These are phyloP conservation scores for Coemansia furcata DNA, from an alignment of 192 early-diverging fungal species.

Conservation along the genomic window DNA sequence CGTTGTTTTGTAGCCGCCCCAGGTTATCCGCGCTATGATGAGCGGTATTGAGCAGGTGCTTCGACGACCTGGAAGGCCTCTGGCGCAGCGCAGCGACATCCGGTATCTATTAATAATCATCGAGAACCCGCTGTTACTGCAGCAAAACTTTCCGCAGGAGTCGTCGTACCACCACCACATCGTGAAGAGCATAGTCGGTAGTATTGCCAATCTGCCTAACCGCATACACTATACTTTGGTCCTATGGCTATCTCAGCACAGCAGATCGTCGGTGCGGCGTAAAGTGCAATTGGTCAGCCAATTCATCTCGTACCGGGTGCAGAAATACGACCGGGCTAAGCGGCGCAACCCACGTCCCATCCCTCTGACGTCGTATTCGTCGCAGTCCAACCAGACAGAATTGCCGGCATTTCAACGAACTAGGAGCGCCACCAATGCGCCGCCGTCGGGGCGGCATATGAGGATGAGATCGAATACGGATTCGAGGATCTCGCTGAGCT, in stretches of 20 bases:
- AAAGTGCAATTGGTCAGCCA: conserved; percentile 80
- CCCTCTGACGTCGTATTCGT: conserved; percentile 37
- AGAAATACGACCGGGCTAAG: conserved; percentile 56
- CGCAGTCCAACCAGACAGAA: conserved; percentile 34
- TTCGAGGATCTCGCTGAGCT: conserved; percentile 35
- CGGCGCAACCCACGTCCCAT: conserved; percentile 4
- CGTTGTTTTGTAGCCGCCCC: conserved; percentile 38
- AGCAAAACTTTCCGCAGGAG: conserved; percentile 74
- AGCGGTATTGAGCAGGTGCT: conserved; percentile 66
- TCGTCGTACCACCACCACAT: conserved; percentile 83
- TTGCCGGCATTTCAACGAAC: conserved; percentile 43
- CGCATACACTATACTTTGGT: conserved; percentile 85
- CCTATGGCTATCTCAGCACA: conserved; percentile 73
- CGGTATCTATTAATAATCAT: conserved; percentile 82
- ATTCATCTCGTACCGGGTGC: conserved; percentile 78
- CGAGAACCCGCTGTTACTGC: conserved; percentile 82
- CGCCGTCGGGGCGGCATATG: conserved; percentile 10
- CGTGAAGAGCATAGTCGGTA: conserved; percentile 74
- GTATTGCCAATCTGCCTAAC: conserved; percentile 78
- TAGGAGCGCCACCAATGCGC: conserved; percentile 24
- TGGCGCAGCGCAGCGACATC: conserved; percentile 59
- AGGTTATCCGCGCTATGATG: conserved; percentile 75
- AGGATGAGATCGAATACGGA: conserved; percentile 48
- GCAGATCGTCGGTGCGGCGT: conserved; percentile 61
- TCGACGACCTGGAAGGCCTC: conserved; percentile 58